A percentile compares a stretch with the other conserved stretches of the same genome.
Conservation (phyloP, 352 stramenopile genomes). For the Pythium apleroticum region DNA sequence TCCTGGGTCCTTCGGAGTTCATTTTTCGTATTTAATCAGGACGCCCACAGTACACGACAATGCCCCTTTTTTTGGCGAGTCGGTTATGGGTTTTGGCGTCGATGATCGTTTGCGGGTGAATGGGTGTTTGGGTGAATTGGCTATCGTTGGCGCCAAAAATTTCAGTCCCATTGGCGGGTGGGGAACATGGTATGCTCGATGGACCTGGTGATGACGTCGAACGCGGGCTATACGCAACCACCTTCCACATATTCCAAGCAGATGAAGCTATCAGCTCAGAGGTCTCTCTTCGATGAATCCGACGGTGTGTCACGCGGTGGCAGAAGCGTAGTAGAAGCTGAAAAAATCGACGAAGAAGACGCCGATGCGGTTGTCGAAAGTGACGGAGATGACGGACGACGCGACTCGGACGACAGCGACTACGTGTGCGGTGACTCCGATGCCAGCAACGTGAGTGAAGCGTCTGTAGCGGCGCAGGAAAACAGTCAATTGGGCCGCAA, state of each 20-base stretch:
- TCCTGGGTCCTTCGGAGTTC: too few relatives aligned
- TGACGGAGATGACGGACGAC: not conserved
- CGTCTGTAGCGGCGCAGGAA: not conserved
- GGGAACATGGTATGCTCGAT: conserved; percentile 10
- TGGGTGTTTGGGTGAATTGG: conserved; percentile 18
- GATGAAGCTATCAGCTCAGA: not conserved
- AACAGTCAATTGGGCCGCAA: conserved; percentile 2
- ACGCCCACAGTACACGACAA: too few relatives aligned
- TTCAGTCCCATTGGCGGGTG: not conserved
- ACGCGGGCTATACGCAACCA: not conserved
- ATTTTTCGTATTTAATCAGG: too few relatives aligned
- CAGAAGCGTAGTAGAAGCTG: conserved; percentile 6
- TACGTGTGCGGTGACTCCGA: conserved; percentile 10
- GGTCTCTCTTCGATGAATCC: conserved; percentile 13
- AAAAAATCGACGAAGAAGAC: not conserved
- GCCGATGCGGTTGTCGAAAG: not conserved
- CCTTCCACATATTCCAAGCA: not conserved
- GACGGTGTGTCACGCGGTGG: not conserved
- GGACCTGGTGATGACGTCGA: not conserved
- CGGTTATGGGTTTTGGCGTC: too few relatives aligned
- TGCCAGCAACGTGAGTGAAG: conserved; percentile 2
- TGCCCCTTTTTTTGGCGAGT: too few relatives aligned
- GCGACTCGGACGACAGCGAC: conserved; percentile 15
- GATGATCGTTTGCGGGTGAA: too few relatives aligned
- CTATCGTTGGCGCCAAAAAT: conserved; percentile 2